Evolutionary conservation across 495 filamentous ascomycete species (phyloP), one percentile per base, ranked within the genome.

Genomic region (Astrothelium macrocarpum): DNA sequence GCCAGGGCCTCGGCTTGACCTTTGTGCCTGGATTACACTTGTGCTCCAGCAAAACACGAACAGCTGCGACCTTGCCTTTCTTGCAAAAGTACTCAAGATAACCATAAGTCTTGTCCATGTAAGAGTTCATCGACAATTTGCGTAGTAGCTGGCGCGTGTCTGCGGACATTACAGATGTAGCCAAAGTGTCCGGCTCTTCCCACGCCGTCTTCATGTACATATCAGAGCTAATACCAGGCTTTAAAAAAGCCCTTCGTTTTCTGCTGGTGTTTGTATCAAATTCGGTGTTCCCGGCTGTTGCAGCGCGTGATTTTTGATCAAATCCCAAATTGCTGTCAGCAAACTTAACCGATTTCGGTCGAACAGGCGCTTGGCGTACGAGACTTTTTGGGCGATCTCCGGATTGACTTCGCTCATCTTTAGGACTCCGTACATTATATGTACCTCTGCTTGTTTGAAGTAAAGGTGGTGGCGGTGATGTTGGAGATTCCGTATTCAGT

Each of bases 1-100:
- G 43, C 12, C 43, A 10, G 3, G 43, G 43, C 5, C 43, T 10
- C 12, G 18, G 18, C 7, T 49, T 20, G 12, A 3, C 23, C 43
- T 3, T 3, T 9, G 64, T 69, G 7, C 60, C 67, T 31, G 67
- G 67, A 34, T 67, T 69, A 43, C 64, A 66, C 9, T 36, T 58
- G 14, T 34, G 14, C 18, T 61, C n/a, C 25, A 69, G 46, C 2
- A 66, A 46, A 4, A 45, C 14, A 3, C 25, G 25, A 14, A 61
- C 59, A 28, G 59, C 31, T 14, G 5, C 31, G 5, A 32, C 16
- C 26, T 61, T 36, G 28, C 59, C 36, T 25, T 61, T 9, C 36
- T 28, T 7, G 59, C 59, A 61, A 46, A 36, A 61, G 12, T 53
- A 14, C 39, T 61, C 59, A 7, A 61, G 23, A 16, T 36, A 45